A percentile compares a stretch with the other conserved stretches of the same genome.
These are phyloP conservation scores for Tubosaeta sp. DNA, from an alignment of 768 basidiomycete species.

Conservation along the genomic window DNA sequence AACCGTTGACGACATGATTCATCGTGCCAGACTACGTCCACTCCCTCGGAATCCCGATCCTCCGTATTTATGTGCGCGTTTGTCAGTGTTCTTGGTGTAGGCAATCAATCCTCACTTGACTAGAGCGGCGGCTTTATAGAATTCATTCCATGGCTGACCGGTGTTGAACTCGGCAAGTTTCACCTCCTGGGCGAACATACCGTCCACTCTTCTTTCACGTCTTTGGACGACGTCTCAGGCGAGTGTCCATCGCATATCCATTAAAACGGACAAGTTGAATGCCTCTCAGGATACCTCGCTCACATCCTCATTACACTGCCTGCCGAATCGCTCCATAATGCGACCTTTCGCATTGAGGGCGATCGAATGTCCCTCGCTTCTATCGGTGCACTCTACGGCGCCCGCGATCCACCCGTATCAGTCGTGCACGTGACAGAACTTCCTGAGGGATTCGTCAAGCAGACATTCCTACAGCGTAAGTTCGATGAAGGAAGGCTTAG, in stretches of 20 bases:
- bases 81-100: too few relatives aligned
- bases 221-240: conserved; percentile 34
- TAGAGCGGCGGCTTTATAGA: conserved; percentile 35
- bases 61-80: conserved; percentile 32
- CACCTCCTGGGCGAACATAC: conserved; percentile 32
- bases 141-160: conserved; percentile 28
- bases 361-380: conserved; percentile 26
- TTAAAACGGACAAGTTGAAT: conserved; percentile 1
- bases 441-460: conserved; percentile 27
- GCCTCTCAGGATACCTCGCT: conserved; percentile 32
- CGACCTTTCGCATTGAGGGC: conserved; percentile 35
- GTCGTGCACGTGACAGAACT: conserved; percentile 22
- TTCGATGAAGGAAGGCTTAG: conserved; percentile 30
- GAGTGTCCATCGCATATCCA: conserved; percentile 1
- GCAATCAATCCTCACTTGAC: background rate
- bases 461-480: conserved; percentile 28
- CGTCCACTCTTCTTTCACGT: conserved; percentile 27
- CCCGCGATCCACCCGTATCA: conserved; percentile 15
- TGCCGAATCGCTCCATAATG: conserved; percentile 22
- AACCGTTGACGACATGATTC: background rate
- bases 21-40: conserved; percentile 25
- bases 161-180: conserved; percentile 26
- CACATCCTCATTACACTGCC: conserved; percentile 32
- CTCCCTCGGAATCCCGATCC: conserved; percentile 26
- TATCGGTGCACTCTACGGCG: conserved; percentile 27